Conservation (phyloP, 805 yeast species). For the Metschnikowia gelsemii region DNA sequence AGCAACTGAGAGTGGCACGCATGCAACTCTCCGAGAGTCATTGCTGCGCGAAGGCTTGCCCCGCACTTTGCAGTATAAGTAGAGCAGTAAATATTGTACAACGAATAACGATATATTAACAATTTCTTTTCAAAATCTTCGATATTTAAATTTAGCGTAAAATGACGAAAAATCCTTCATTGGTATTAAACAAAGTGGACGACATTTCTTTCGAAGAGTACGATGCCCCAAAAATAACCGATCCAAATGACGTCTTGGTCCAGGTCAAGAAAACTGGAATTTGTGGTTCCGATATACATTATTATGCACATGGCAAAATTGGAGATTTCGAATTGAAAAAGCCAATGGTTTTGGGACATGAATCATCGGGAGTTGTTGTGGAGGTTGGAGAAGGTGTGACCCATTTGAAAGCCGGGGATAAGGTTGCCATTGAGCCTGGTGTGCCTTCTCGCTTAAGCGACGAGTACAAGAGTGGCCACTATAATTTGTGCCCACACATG, state of each 20-base stretch:
- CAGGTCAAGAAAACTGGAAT: slow-evolving; percentile 82
- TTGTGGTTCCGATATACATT: slow-evolving; percentile 87
- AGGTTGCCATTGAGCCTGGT: slow-evolving; percentile 90
- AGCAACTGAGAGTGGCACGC: neutral
- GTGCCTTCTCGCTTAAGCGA: slow-evolving; percentile 75
- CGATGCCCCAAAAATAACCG: slow-evolving; percentile 60
- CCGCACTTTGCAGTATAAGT: slow-evolving; percentile 1
- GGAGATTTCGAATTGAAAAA: slow-evolving; percentile 70
- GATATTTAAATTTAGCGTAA: neutral
- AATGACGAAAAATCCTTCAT: slow-evolving; percentile 45
- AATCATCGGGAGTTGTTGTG: slow-evolving; percentile 73
- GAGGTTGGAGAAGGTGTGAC: slow-evolving; percentile 69
- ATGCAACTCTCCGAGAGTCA: neutral
- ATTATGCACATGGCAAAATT: slow-evolving; percentile 73
- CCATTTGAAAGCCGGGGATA: slow-evolving; percentile 71
- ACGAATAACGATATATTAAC: neutral
- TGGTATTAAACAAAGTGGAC: slow-evolving; percentile 64
- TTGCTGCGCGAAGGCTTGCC: slow-evolving; percentile 6
- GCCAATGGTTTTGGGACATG: slow-evolving; percentile 91
- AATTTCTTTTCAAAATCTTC: neutral
- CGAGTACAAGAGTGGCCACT: slow-evolving; percentile 74
- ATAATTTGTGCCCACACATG: slow-evolving; percentile 85
- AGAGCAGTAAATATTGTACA: neutral
- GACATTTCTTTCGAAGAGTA: slow-evolving; percentile 65
- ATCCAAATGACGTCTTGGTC: slow-evolving; percentile 68